Percentiles rank a stretch among this genome's conserved stretches.
These are phyloP conservation scores for Amylocystis lapponica DNA, from an alignment of 768 basidiomycete genomes.

Conservation along the genomic window DNA sequence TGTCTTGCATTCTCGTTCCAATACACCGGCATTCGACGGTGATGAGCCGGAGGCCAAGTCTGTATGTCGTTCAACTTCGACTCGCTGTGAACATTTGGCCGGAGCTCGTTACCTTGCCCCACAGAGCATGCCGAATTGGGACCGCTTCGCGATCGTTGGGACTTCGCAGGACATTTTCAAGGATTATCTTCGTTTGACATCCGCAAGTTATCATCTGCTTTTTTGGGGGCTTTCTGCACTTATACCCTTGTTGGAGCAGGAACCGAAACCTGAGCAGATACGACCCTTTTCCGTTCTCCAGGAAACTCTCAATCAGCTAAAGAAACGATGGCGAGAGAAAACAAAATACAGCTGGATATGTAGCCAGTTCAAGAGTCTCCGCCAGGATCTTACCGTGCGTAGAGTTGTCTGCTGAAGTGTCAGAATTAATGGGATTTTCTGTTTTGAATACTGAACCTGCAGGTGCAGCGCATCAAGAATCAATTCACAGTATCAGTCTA, in stretches of 20 bases:
- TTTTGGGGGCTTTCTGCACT: not conserved
- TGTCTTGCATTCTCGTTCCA: slow-evolving; percentile 34
- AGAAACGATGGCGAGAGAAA: slow-evolving; percentile 82
- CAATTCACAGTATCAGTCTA: slow-evolving; percentile 97
- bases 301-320: slow-evolving; percentile 81
- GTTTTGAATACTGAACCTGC: slow-evolving; percentile 9
- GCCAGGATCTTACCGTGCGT: slow-evolving; percentile 95
- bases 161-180: slow-evolving; percentile 88
- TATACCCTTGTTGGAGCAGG: slow-evolving; percentile 39
- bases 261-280: slow-evolving; percentile 92
- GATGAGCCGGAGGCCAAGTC: slow-evolving; percentile 74
- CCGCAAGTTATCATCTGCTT: slow-evolving; percentile 43
- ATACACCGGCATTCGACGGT: slow-evolving; percentile 20
- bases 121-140: slow-evolving; percentile 97
- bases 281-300: slow-evolving; percentile 82
- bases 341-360: slow-evolving; percentile 85
- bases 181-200: slow-evolving; percentile 90
- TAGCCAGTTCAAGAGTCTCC: slow-evolving; percentile 95
- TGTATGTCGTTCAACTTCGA: slow-evolving; percentile 35
- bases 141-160: slow-evolving; percentile 91
- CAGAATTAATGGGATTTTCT: slow-evolving; percentile 2
- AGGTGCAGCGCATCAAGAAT: slow-evolving; percentile 99
- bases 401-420: slow-evolving; percentile 5
- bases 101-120: not conserved
- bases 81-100: not conserved